Conservation (phyloP, 495 filamentous ascomycete species). For the Aspergillus ellipticus region DNA sequence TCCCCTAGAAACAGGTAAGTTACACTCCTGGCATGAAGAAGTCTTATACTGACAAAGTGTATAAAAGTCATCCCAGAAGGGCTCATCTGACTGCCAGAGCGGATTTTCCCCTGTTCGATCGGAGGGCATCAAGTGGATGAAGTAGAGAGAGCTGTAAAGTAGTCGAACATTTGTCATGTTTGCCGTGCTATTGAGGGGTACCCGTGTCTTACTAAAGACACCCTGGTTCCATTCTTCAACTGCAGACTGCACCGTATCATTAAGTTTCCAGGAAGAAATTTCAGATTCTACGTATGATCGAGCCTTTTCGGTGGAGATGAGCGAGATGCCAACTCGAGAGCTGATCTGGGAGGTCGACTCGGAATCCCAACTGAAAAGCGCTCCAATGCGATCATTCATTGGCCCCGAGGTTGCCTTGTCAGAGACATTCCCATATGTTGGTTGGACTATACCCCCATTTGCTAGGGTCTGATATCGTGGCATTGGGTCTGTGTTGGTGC, state of each 20-base stretch:
- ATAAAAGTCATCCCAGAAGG: constrained; percentile 63
- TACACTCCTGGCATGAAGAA: not conserved
- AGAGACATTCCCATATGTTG: constrained; percentile 23
- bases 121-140: constrained; percentile 64
- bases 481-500: constrained; percentile 40
- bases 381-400: constrained; percentile 37
- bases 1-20: constrained; percentile 22
- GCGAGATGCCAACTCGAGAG: constrained; percentile 62
- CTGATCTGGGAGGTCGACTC: constrained; percentile 33
- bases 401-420: constrained; percentile 28
- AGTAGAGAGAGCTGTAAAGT: constrained; percentile 67
- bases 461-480: constrained; percentile 27
- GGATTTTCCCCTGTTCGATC: constrained; percentile 75
- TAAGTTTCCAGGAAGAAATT: constrained; percentile 49
- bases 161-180: constrained; percentile 61
- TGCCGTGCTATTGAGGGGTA: constrained; percentile 46
- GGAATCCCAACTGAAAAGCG: constrained; percentile 30
- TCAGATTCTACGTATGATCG: constrained; percentile 55
- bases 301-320: constrained; percentile 23
- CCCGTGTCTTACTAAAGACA: constrained; percentile 57
- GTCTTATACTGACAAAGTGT: constrained; percentile 28
- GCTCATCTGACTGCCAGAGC: constrained; percentile 61
- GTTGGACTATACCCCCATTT: constrained; percentile 24
- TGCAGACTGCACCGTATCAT: constrained; percentile 48
- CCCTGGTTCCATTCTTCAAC: constrained; percentile 58